Conservation (phyloP, 2,329 filamentous ascomycete genomes). For the Clarireedia hainanense region DNA sequence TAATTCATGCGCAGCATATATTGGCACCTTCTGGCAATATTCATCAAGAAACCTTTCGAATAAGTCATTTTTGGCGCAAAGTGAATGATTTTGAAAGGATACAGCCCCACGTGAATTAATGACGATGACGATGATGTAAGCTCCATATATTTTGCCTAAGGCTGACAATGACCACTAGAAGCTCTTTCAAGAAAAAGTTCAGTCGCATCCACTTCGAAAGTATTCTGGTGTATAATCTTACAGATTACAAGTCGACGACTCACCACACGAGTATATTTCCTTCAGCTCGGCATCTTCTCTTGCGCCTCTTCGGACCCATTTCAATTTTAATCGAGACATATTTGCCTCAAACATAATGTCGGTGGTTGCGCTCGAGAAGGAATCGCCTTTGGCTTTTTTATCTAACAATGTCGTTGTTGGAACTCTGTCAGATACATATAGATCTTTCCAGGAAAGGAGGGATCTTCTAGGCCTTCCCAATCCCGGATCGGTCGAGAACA, state of each 20-base stretch:
- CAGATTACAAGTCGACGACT: neutral
- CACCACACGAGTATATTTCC: neutral
- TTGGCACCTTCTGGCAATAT: too few relatives aligned
- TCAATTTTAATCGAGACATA: neutral
- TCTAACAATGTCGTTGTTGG: slow-evolving; percentile 65
- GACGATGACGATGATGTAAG: neutral
- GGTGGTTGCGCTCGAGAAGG: slow-evolving; percentile 28
- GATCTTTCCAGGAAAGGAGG: slow-evolving; percentile 76
- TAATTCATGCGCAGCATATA: too few relatives aligned
- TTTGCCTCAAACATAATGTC: slow-evolving; percentile 19
- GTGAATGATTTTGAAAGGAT: too few relatives aligned
- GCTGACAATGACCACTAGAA: slow-evolving; percentile 5
- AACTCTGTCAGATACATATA: slow-evolving; percentile 68
- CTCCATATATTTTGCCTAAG: neutral
- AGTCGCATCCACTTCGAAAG: slow-evolving; percentile 10
- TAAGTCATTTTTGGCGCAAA: too few relatives aligned
- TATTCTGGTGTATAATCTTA: slow-evolving; percentile 3
- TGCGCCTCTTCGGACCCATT: neutral
- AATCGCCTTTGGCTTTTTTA: slow-evolving; percentile 56
- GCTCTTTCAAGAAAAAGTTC: slow-evolving; percentile 12
- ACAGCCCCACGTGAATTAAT: neutral
- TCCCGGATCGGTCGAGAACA: slow-evolving; percentile 84
- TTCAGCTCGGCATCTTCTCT: slow-evolving; percentile 7
- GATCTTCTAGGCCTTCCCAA: slow-evolving; percentile 83
- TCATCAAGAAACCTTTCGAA: too few relatives aligned